Evolutionary conservation across 495 filamentous ascomycete genomes (phyloP).

Genomic region (Lasiosphaeria miniovina): DNA sequence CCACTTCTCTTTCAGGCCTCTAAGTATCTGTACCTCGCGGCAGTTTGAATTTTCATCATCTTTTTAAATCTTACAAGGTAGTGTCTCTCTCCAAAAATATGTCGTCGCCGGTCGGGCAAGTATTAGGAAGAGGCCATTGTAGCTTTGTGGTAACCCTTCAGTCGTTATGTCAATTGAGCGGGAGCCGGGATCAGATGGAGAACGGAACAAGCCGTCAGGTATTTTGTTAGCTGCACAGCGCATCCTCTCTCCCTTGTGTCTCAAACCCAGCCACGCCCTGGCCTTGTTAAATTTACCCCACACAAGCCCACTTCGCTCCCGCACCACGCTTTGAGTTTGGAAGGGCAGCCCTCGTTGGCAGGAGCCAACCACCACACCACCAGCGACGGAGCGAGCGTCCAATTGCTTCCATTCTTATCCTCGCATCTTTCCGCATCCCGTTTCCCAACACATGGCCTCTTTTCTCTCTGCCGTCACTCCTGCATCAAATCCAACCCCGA

Average conservation of each 20-base stretch:
- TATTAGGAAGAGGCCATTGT: too few relatives aligned
- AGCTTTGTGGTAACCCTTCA: too few relatives aligned
- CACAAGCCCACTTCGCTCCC: slow-evolving; percentile 18
- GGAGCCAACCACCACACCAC: slow-evolving; percentile 20
- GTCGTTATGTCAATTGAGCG: too few relatives aligned
- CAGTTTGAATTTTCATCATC: too few relatives aligned
- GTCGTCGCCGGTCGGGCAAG: too few relatives aligned
- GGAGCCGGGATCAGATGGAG: too few relatives aligned
- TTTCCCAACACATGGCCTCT: slow-evolving; percentile 20
- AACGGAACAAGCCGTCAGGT: too few relatives aligned
- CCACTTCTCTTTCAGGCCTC: not conserved
- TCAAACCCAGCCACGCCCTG: not conserved
- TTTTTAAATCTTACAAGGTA: not conserved
- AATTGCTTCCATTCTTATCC: slow-evolving; percentile 31
- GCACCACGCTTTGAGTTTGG: not conserved
- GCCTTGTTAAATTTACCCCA: not conserved
- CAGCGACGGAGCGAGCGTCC: slow-evolving; percentile 9
- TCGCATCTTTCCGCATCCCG: slow-evolving; percentile 6
- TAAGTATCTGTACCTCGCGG: too few relatives aligned
- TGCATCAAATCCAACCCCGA: too few relatives aligned
- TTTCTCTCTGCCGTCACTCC: slow-evolving; percentile 1
- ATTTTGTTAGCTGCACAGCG: too few relatives aligned
- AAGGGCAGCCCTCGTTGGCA: slow-evolving; percentile 6
- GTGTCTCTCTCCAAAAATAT: too few relatives aligned
- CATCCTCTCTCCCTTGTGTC: not conserved